Evolutionary conservation across 371 early-diverging fungal species (phyloP), one percentile per base, ranked within the genome.

Genomic region (Actinomucor elegans): DNA sequence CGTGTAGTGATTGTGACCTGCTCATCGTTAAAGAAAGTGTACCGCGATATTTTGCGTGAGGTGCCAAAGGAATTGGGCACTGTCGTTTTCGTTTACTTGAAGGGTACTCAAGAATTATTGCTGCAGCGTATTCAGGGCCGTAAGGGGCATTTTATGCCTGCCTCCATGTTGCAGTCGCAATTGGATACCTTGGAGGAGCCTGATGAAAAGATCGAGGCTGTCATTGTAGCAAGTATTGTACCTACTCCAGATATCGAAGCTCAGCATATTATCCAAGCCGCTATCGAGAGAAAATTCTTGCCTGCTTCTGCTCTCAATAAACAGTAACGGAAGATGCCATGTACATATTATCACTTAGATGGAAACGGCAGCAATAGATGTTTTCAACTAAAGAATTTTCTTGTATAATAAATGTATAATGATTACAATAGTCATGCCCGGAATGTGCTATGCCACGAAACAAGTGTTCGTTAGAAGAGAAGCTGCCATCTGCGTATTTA

Each of bases 11-110:
- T 88, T 10, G 72, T 89, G 17, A 81, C 79, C 7, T 89, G 89
- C 46, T 88, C 88, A 6, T 67, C 86, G 10, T 63, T 89, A 15
- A 80, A 77, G 28, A 75, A 76, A 35, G 68, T 63, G 17, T 89
- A 89, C 46, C 73, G 89, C 18, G 85, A 86, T 49, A 59, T 84
- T 17, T 58, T 88, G 20, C 69, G 75, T 31, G 58, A 67, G 9
- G 64, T 75, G 14, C 64, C 73, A 6, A 24, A 50, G 7, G 57
- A 58, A 17, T 27, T 66, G 5, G 73, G 55, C 8, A 64, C 50
- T 1, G 57, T 70, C n/a, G 71, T 72, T 32, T 87, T 89, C 77
- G 75, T 82, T 9, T 81, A 81, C 46, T 61, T 89, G n/a, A 67
- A 81, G 26, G 85, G 83, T 3, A 37, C 62, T 1, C 66, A 64